phyloP scores from a whole-genome alignment of 2,329 filamentous ascomycete genomes.

The Lithohypha guttulata region DNA sequence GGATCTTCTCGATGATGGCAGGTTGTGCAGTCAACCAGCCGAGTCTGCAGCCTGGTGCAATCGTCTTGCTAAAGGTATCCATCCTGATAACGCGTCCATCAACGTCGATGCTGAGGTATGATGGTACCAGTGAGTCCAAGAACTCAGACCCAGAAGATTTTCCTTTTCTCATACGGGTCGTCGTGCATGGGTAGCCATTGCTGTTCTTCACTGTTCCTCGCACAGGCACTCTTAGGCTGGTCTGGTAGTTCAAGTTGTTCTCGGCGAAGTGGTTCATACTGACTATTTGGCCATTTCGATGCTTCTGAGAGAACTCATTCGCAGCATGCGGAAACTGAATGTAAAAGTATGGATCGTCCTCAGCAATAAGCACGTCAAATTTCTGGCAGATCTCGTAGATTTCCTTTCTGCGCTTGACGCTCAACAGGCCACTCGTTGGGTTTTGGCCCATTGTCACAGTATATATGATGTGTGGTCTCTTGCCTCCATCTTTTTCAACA shows the following conservation, averaged over 20 bases:
- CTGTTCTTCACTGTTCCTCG: neutral
- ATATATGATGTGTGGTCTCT: slow-evolving; percentile 74
- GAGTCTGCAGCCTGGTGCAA: slow-evolving; percentile 78
- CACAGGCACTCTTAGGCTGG: slow-evolving; percentile 5
- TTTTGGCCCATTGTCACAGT: slow-evolving; percentile 91
- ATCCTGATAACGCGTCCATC: slow-evolving; percentile 81
- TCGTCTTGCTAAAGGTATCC: slow-evolving; percentile 89
- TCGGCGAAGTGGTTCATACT: slow-evolving; percentile 9
- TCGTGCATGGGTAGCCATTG: neutral
- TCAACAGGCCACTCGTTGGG: slow-evolving; percentile 67
- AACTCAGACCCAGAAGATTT: slow-evolving; percentile 60
- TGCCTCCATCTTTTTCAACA: slow-evolving; percentile 47
- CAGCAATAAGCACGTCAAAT: slow-evolving; percentile 82
- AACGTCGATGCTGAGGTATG: slow-evolving; percentile 68
- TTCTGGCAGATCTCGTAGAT: slow-evolving; percentile 71
- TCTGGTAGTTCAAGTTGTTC: slow-evolving; percentile 9
- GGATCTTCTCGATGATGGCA: slow-evolving; percentile 60
- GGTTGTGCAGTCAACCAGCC: slow-evolving; percentile 88
- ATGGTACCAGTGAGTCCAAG: slow-evolving; percentile 72
- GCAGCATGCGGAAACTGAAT: slow-evolving; percentile 69
- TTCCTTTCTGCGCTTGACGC: slow-evolving; percentile 61
- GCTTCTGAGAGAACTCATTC: slow-evolving; percentile 30
- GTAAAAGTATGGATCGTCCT: slow-evolving; percentile 96
- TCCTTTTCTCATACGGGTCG: slow-evolving; percentile 22
- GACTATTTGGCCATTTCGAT: slow-evolving; percentile 9